Evolutionary conservation across 2,329 filamentous ascomycete species (phyloP), one percentile per base, ranked within the genome.

Genomic region (Apiospora marii): DNA sequence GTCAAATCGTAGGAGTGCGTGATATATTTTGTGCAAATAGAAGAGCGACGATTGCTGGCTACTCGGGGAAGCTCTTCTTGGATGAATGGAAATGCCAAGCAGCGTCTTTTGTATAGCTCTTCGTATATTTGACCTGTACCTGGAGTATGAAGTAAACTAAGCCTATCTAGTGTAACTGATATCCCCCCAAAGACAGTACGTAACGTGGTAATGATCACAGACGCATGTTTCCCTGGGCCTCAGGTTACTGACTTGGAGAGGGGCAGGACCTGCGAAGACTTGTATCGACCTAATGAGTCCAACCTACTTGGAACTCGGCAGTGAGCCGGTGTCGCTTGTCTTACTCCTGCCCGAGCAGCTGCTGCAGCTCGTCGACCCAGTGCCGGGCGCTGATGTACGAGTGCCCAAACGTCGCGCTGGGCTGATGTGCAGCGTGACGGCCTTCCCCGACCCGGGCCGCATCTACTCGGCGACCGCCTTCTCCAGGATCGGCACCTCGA

Each of bases 401-500:
- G 41, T 76, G 75, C 4, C 75, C 75, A 13, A 70, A 51, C 8
- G 75, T 76, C 8, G 68, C 73, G 19, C 74, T 68, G 19, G n/a
- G n/a, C 71, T 73, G 67, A 76, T 74, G 44, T 71, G 73, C 22
- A 76, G 49, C 7, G 76, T 71, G 14, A 75, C 69, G n/a, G 73
- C 72, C 16, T 70, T 70, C 4, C 74, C 74, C 5, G 69, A 51
- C 51, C 69, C 72, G 19, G 73, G 68, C 24, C 73, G 74, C 72
- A 73, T 73, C 44, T 64, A 30, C 5, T 49, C 27, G 19, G 48
- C 30, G 64, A 76, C 68, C 5, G 67, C 74, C 2, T 71, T 43
- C 64, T 78, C 76, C 58, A 80, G 72, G 30, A 79, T 74, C n/a
- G n/a, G 49, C n/a, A 51, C 12, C 4, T 71, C 70, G n/a, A 79